Evolutionary conservation across 148 eudicot species (phyloP), one percentile per base, ranked within the genome.

Genomic region (Bassia scoparia): DNA sequence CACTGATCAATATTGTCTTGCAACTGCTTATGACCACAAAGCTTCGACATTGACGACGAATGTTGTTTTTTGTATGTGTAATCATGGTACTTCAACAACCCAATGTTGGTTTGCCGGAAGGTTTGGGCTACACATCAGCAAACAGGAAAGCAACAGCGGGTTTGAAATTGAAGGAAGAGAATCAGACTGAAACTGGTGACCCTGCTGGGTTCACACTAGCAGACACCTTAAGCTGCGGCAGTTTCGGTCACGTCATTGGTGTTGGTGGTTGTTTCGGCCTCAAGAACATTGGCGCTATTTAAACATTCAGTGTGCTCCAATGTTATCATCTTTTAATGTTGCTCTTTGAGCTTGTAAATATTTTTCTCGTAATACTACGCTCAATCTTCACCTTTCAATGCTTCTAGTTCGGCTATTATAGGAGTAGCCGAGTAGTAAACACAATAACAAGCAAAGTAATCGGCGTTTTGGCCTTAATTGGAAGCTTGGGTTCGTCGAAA

Each of bases 251-350:
- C 86, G 92, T 95, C 55, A 95, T 95, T 72, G 99, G 99, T 31
- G 99, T 95, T 81, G 99, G 99, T 35, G 90, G 92, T 95, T 84
- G 99, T 95, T 23, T 95, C 71, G 99, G 99, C 71, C 97, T 95
- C 69, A 95, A 95, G 78, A 95, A 92, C 81, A 83, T 90, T 67
- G 99, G 99, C 62, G 93, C 85, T 29, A 41, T 95, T 48, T 95
- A 82, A 88, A 46, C 44, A 16, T 16, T n/a, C 2, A 5, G 24
- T n/a, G 1, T 54, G 30, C 23, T 3, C 24, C 24, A 2, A 15
- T 12, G 20, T 20, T 44, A 2, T 23, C 23, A 34, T 50, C 38
- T 48, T 23, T 18, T 61, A 2, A 26, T 58, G 31, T 30, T 46
- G 31, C n/a, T n/a, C 21, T 46, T 67, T 60, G 0, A 69, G 37